phyloP scores from a whole-genome alignment of 2,329 filamentous ascomycete genomes.

The Aspergillus melleus region DNA sequence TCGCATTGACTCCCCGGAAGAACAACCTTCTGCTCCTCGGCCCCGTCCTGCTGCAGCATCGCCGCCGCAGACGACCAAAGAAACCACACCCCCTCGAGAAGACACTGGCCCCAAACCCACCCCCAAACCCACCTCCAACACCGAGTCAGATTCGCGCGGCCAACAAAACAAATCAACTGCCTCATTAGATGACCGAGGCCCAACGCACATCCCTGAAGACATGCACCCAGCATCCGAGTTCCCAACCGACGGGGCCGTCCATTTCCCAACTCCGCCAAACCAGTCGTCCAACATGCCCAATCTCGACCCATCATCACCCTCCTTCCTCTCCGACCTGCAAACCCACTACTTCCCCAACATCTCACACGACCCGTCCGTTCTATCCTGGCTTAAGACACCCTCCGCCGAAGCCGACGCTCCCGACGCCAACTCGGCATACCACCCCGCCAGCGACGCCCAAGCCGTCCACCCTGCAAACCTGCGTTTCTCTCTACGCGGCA shows the following conservation, averaged over 20 bases:
- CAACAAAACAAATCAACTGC: conserved; percentile 3
- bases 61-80: not conserved
- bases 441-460: conserved; percentile 72
- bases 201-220: conserved; percentile 36
- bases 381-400: conserved; percentile 86
- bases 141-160: conserved; percentile 4
- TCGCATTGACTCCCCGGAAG: conserved; percentile 65
- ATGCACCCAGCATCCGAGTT: conserved; percentile 42
- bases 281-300: conserved; percentile 59
- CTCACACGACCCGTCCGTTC: conserved; percentile 76
- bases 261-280: conserved; percentile 48
- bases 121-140: not conserved
- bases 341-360: conserved; percentile 91
- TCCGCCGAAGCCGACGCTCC: conserved; percentile 61
- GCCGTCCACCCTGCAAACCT: conserved; percentile 66
- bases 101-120: conserved; percentile 1
- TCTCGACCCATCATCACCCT: conserved; percentile 77
- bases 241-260: conserved; percentile 35
- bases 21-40: not conserved
- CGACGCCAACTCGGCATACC: conserved; percentile 74
- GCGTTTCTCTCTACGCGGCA: conserved; percentile 85
- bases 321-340: conserved; percentile 83
- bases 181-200: conserved; percentile 36
- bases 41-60: not conserved
- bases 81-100: conserved; percentile 3